phyloP scores from a whole-genome alignment of 805 yeast genomes.

The Nakazawaea siamensis region DNA sequence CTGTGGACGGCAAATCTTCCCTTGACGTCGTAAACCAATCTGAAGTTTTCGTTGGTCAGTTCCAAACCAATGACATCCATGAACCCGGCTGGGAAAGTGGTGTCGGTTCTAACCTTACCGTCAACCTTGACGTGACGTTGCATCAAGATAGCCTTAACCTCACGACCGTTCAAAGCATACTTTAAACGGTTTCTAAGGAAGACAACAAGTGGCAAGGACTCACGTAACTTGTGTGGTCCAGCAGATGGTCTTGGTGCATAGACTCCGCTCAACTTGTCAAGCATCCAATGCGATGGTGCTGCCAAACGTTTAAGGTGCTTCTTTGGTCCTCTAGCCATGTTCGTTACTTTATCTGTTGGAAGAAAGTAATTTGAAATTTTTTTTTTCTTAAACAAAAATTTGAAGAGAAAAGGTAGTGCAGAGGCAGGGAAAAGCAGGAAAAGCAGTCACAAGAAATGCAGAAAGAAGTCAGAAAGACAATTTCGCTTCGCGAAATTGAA shows the following conservation, averaged over 20 bases:
- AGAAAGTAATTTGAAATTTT: neutral
- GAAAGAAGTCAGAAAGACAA: too few species aligned
- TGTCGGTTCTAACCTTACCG: conserved; percentile 98
- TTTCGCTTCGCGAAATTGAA: too few species aligned
- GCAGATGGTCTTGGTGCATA: conserved; percentile 99
- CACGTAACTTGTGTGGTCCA: conserved; percentile 99
- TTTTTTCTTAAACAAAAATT: neutral
- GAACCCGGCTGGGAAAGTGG: conserved; percentile 99
- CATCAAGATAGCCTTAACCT: conserved; percentile 96
- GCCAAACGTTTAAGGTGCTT: conserved; percentile 99
- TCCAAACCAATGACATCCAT: conserved; percentile 97
- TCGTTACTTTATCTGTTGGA: conserved; percentile 17
- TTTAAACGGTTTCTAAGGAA: conserved; percentile 97
- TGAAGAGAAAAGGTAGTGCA: neutral
- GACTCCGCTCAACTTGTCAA: conserved; percentile 98
- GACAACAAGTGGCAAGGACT: conserved; percentile 93
- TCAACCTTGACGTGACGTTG: conserved; percentile 98
- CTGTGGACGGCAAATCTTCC: conserved; percentile 99
- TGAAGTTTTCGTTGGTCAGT: conserved; percentile 99
- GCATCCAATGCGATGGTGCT: conserved; percentile 99
- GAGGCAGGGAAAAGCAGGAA: too few species aligned
- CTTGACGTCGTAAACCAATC: conserved; percentile 96
- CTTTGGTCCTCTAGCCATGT: conserved; percentile 87
- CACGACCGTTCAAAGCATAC: conserved; percentile 98
- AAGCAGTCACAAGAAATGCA: neutral